Base-by-base conservation (phyloP, 106 monocot genomes). In the Hemerocallis citrina region DNA sequence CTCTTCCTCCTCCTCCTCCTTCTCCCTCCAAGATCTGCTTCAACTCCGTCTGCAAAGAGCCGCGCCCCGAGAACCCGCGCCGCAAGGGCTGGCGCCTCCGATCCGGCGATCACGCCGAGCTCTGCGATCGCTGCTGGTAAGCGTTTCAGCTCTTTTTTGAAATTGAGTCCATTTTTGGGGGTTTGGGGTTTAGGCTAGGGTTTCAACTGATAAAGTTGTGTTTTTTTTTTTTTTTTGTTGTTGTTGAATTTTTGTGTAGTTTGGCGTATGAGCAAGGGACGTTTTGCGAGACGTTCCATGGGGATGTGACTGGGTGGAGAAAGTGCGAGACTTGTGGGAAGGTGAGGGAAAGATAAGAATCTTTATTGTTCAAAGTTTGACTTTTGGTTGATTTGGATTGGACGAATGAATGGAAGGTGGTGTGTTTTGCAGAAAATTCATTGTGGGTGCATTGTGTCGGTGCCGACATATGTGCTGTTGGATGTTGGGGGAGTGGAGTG, bases 401-500 rank as follows among this genome's bases (percentile, higher is more conserved):
- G 23, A 25, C 2, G 2, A 1, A 19, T 34, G 34, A n/a, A 34
- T 33, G 34, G 34, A 60, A 25, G 38, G 10, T 12, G 50, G 23
- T 50, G 8, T 27, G 50, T 50, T 6, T 46, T 56, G 57, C 77
- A 85, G 85, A 65, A 70, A 54, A 32, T 81, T 36, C 85, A 85
- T 43, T 85, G 85, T 58, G 85, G 85, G 21, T 85, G 85, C 24
- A 71, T 85, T 25, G 85, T 85, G 21, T 85, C 80, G 2, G 31
- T 34, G 5, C 67, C 69, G 33, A 16, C 48, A 16, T 85, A 74
- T 62, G 15, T 72, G 27, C 74, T 77, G 34, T 74, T 80, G 14
- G 85, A 85, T 61, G 70, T 62, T 15, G 85, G 85, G 29, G 85
- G 85, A 50, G 62, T 85, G 34, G 85, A 85, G 17, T 85, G 85